phyloP scores from a whole-genome alignment of 139 green algal species.

The Spirogloea muscicola region DNA sequence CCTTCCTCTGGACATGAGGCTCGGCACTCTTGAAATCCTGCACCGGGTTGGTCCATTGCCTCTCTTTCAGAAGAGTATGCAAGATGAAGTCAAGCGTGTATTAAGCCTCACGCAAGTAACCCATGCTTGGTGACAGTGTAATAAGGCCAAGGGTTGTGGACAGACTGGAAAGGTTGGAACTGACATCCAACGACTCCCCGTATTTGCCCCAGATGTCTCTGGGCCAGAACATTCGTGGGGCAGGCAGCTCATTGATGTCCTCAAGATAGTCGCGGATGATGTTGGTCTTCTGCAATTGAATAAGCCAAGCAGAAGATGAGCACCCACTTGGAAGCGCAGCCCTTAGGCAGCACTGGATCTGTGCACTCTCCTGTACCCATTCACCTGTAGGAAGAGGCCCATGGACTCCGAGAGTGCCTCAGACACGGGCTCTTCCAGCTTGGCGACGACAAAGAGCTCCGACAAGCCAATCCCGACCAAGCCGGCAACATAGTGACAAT shows the following conservation, averaged over 20 bases:
- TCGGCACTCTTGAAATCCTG: slow-evolving; percentile 77
- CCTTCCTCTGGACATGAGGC: slow-evolving; percentile 51
- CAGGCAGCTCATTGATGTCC: slow-evolving; percentile 94
- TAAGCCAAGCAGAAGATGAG: not conserved
- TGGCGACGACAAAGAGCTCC: slow-evolving; percentile 75
- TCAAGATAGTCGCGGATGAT: slow-evolving; percentile 99
- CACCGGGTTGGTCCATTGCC: no score
- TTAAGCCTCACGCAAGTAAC: no score
- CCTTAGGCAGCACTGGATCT: not conserved
- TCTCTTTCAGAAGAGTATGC: no score
- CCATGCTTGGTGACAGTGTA: no score
- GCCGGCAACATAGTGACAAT: slow-evolving; percentile 98
- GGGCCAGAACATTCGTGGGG: slow-evolving; percentile 88
- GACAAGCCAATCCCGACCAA: slow-evolving; percentile 92
- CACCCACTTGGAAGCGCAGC: not conserved
- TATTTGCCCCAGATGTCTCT: slow-evolving; percentile 88
- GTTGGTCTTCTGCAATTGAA: slow-evolving; percentile 96
- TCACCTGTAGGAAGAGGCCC: slow-evolving; percentile 88
- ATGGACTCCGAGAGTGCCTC: slow-evolving; percentile 89
- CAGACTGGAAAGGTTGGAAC: no score
- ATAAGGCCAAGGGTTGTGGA: no score
- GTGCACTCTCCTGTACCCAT: no score
- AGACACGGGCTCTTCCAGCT: slow-evolving; percentile 54
- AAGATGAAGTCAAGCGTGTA: no score
- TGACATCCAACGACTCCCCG: slow-evolving; percentile 42